These are phyloP conservation scores for Nannochloropsis oceanica DNA, from an alignment of 108 stramenopile genomes.

Conservation along the genomic window DNA sequence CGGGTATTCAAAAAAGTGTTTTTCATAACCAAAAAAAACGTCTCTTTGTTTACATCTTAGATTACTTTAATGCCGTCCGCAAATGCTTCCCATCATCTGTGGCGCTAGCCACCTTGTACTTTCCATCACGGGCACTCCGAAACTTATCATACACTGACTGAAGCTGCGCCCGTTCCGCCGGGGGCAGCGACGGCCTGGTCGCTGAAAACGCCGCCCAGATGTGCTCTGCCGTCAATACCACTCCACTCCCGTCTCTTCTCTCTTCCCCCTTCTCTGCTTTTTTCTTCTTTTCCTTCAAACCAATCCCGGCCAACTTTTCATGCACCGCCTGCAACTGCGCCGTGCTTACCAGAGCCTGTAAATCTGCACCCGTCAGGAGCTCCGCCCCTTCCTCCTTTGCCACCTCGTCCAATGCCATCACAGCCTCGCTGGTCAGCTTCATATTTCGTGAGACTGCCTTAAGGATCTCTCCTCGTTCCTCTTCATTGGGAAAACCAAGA, in stretches of 20 bases:
- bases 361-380: slow-evolving; percentile 17
- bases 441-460: slow-evolving; percentile 11
- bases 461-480: slow-evolving; percentile 2
- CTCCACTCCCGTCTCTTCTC: background rate
- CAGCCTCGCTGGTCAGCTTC: background rate
- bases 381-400: slow-evolving; percentile 4
- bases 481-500: slow-evolving; percentile 7
- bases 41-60: background rate
- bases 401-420: slow-evolving; percentile 3
- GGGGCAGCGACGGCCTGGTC: slow-evolving; percentile 14
- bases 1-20: background rate
- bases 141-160: slow-evolving; percentile 8
- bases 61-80: background rate
- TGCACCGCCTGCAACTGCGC: slow-evolving; percentile 26
- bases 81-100: background rate
- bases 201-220: slow-evolving; percentile 6
- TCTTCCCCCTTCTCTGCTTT: background rate
- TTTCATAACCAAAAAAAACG: background rate
- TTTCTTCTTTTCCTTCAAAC: background rate
- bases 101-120: background rate
- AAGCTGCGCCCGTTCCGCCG: slow-evolving; percentile 1
- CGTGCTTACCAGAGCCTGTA: slow-evolving; percentile 14
- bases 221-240: slow-evolving; percentile 10
- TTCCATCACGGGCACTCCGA: background rate
- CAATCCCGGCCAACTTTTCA: background rate